Base-by-base conservation (phyloP, 2,329 filamentous ascomycete genomes). In the Fusarium scirpi region DNA sequence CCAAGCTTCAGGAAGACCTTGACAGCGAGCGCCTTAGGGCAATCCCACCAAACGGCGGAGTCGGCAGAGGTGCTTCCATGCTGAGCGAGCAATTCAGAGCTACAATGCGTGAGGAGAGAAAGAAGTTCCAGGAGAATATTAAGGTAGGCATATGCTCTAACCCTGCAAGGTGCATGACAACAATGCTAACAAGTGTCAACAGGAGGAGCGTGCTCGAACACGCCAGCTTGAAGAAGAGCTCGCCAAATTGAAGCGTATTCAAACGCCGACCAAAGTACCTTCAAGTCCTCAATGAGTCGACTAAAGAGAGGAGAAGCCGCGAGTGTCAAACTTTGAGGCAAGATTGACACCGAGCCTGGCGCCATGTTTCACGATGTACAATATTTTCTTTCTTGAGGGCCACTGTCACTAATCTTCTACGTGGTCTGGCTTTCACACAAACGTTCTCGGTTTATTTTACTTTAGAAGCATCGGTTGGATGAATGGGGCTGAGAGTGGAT, bases 91-190 rank as follows among this genome's bases (percentile, higher is more conserved):
- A 87, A 77, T 87, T 87, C 79, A 78, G 85, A 49, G 79, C 82
- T 10, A 86, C 84, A 24, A 87, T 87, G 85, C 83, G 85, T 71
- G 85, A 86, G 75, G 85, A 87, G 79, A 82, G 85, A 69, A 86
- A 83, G 80, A 86, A 84, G 78, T 87, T 86, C 79, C 85, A 87
- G 67, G 85, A 87, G 68, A 86, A 86, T 62, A 74, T 87, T 43
- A 82, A 79, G 80, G 85, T 86, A 76, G 74, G 84, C 74, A 30
- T 43, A n/a, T 12, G 25, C 10, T 13, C 12, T 27, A 16, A 5
- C 29, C 6, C 10, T 8, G 27, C 20, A 25, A 41, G 15, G 13
- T 45, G 3, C 5, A 27, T 46, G 4, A n/a, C 29, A 16, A 16
- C 30, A 32, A 43, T 55, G 16, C 79, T 82, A 74, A 83, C 72